A percentile compares a stretch with the other conserved stretches of the same genome.
These are phyloP conservation scores for Novymonas esmeraldas DNA, from an alignment of 208 protist species.

Conservation along the genomic window DNA sequence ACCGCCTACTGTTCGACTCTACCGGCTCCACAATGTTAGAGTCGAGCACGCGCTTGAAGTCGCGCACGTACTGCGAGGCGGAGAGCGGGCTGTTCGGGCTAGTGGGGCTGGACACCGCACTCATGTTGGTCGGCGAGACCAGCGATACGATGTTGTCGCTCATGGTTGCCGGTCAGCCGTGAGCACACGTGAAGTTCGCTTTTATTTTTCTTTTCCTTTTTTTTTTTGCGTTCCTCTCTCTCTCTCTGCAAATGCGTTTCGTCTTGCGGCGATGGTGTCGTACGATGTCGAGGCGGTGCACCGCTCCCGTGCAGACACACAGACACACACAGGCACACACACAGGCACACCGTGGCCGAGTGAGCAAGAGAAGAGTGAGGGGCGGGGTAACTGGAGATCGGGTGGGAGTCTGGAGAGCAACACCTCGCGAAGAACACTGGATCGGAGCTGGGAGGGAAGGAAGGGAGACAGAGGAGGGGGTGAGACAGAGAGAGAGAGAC, in stretches of 20 bases:
- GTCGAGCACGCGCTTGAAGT: conserved; percentile 51
- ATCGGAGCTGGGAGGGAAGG: too few relatives aligned
- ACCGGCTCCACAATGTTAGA: conserved; percentile 34
- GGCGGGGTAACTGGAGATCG: background rate
- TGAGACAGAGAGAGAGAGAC: background rate
- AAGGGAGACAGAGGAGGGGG: background rate
- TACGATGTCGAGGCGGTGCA: background rate
- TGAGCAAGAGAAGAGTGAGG: background rate
- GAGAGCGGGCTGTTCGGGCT: conserved; percentile 20
- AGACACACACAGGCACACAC: background rate
- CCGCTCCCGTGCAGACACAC: background rate
- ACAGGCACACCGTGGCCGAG: background rate
- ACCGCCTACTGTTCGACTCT: conserved; percentile 29
- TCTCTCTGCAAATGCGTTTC: background rate
- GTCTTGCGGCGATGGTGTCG: too few relatives aligned
- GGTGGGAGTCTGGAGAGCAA: too few relatives aligned
- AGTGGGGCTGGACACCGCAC: conserved; percentile 4
- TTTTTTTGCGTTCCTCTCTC: background rate
- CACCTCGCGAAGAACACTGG: conserved; percentile 76
- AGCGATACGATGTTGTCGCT: conserved; percentile 3
- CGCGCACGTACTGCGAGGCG: conserved; percentile 34
- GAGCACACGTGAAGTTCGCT: background rate
- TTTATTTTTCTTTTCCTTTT: background rate
- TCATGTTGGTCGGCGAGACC: background rate
- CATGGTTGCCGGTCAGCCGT: background rate